Evolutionary conservation across 2,329 filamentous ascomycete species (phyloP).

Genomic region (Hymenoscyphus repandus): DNA sequence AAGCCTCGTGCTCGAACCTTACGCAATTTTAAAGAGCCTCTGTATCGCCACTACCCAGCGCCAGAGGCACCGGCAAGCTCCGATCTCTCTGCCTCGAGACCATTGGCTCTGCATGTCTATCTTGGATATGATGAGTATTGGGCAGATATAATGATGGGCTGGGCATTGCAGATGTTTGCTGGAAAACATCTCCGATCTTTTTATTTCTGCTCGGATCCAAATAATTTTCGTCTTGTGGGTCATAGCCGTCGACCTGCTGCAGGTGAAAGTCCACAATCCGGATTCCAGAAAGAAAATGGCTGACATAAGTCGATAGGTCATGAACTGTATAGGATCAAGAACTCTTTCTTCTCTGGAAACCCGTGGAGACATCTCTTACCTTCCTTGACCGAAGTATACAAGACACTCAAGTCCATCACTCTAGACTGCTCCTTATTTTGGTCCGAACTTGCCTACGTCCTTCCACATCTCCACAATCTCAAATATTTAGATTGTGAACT

Average conservation of each 20-base stretch:
- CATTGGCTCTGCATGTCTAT: conserved; percentile 4
- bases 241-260: conserved; percentile 1
- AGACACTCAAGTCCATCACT: conserved; percentile 3
- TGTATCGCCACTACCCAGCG: not conserved
- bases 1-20: not conserved
- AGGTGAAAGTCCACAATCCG: no score
- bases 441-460: conserved; percentile 4
- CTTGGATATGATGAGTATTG: not conserved
- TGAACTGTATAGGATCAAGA: conserved; percentile 3
- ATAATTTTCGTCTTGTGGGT: conserved; percentile 1
- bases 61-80: not conserved
- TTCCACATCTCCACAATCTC: conserved; percentile 3
- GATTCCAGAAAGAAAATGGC: no score
- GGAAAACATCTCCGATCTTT: conserved; percentile 4
- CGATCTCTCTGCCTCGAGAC: not conserved
- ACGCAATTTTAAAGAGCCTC: not conserved
- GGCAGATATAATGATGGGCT: not conserved
- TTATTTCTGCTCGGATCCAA: conserved; percentile 2
- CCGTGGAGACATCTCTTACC: conserved; percentile 6
- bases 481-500: conserved; percentile 7
- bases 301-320: no score
- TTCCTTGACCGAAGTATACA: not conserved
- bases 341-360: not conserved
- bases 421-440: conserved; percentile 7
- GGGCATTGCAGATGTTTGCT: not conserved